Percentiles rank a stretch among this genome's conserved stretches.
Conservation (phyloP, 106 monocot species). For the Apostasia shenzhenica region DNA sequence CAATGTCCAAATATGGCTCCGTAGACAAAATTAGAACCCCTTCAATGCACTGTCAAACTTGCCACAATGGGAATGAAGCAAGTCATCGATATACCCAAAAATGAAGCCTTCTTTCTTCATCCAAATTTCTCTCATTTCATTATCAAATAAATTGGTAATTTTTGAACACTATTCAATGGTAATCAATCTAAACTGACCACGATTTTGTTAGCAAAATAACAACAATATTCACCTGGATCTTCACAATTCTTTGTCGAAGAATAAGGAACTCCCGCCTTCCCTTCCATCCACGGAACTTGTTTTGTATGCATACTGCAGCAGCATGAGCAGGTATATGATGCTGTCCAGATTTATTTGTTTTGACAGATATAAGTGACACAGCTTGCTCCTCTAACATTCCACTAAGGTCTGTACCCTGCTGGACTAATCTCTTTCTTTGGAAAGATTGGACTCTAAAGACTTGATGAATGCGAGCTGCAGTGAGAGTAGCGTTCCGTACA, state of each 20-base stretch:
- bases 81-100: too few relatives aligned
- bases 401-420: constrained; percentile 35
- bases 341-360: constrained; percentile 26
- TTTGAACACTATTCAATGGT: too few relatives aligned
- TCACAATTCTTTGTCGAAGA: constrained; percentile 61
- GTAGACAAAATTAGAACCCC: too few relatives aligned
- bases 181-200: neutral
- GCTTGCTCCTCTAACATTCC: constrained; percentile 61
- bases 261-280: constrained; percentile 72
- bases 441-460: constrained; percentile 78
- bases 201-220: neutral
- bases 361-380: constrained; percentile 48
- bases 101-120: too few relatives aligned
- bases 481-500: constrained; percentile 61
- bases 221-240: constrained; percentile 57
- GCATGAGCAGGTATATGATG: constrained; percentile 42
- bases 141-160: too few relatives aligned
- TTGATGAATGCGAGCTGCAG: constrained; percentile 76
- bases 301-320: constrained; percentile 78
- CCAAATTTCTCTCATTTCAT: too few relatives aligned
- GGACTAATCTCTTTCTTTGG: constrained; percentile 59
- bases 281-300: constrained; percentile 93
- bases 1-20: too few relatives aligned
- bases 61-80: too few relatives aligned
- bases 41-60: too few relatives aligned